A percentile compares a stretch with the other conserved stretches of the same genome.
Conservation (phyloP, 2,329 filamentous ascomycete species). For the Salinomyces thailandicus region DNA sequence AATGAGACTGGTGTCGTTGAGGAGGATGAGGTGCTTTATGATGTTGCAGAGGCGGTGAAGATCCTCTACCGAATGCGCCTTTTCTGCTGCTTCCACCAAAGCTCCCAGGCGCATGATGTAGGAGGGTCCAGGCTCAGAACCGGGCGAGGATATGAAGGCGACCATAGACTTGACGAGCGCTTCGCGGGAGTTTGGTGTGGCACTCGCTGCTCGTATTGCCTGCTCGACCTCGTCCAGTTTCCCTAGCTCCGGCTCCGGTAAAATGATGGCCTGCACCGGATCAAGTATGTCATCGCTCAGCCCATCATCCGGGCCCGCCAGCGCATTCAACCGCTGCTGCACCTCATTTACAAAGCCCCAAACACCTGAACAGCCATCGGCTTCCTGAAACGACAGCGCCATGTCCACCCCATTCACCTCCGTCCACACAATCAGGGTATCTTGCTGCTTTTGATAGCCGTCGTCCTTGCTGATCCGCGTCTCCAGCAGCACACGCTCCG, state of each 20-base stretch:
- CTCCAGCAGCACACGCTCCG: conserved; percentile 71
- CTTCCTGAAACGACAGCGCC: conserved; percentile 96
- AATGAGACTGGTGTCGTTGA: conserved; percentile 92
- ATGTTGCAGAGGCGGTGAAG: conserved; percentile 92
- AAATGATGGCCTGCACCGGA: conserved; percentile 54
- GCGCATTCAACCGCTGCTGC: conserved; percentile 60
- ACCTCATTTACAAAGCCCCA: conserved; percentile 91
- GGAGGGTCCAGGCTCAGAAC: conserved; percentile 29
- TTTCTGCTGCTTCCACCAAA: conserved; percentile 78
- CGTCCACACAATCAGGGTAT: conserved; percentile 97
- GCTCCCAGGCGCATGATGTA: conserved; percentile 83
- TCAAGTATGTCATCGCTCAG: conserved; percentile 85
- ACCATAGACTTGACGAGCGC: conserved; percentile 58
- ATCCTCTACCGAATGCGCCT: conserved; percentile 76
- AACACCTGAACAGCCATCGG: conserved; percentile 83
- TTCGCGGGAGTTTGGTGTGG: conserved; percentile 66
- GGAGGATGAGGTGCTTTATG: conserved; percentile 88
- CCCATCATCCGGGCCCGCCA: conserved; percentile 55
- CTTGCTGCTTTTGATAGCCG: conserved; percentile 97
- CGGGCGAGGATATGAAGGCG: conserved; percentile 67
- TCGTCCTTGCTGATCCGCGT: conserved; percentile 88
- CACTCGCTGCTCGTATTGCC: conserved; percentile 68
- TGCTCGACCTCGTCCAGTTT: conserved; percentile 77
- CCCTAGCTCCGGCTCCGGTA: conserved; percentile 70
- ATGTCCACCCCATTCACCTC: conserved; percentile 86